Conservation (phyloP, 2,329 filamentous ascomycete genomes). For the Trichothecium sympodiale region DNA sequence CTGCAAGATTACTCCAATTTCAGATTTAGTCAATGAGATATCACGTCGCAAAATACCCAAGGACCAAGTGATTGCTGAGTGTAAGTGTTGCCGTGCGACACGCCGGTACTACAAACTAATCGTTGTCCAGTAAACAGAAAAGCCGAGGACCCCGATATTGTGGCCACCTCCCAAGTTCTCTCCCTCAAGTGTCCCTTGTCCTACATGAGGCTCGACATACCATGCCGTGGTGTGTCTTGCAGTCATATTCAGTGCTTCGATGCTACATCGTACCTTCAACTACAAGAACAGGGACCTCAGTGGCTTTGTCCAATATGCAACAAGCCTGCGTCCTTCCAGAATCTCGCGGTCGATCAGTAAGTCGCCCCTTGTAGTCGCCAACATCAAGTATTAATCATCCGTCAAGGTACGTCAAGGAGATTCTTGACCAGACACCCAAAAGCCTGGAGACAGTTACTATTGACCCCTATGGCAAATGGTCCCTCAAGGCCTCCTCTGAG, state of each 20-base stretch:
- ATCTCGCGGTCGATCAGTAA: slow-evolving; percentile 78
- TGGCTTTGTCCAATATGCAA: slow-evolving; percentile 96
- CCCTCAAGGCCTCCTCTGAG: slow-evolving; percentile 17
- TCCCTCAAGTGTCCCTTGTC: slow-evolving; percentile 90
- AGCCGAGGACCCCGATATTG: slow-evolving; percentile 78
- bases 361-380: slow-evolving; percentile 17
- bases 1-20: slow-evolving; percentile 61
- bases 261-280: slow-evolving; percentile 77
- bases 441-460: slow-evolving; percentile 79
- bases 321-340: slow-evolving; percentile 69
- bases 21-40: slow-evolving; percentile 59
- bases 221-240: slow-evolving; percentile 70
- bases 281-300: slow-evolving; percentile 92
- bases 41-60: slow-evolving; percentile 66
- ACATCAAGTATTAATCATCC: slow-evolving; percentile 7
- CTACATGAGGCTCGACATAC: slow-evolving; percentile 68
- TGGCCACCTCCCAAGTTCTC: slow-evolving; percentile 77
- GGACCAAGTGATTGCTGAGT: slow-evolving; percentile 70
- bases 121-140: slow-evolving; percentile 56
- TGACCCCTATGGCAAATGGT: slow-evolving; percentile 77
- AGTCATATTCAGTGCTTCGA: slow-evolving; percentile 94
- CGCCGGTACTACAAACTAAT: slow-evolving; percentile 10
- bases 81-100: slow-evolving; percentile 38
- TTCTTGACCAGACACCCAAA: slow-evolving; percentile 60
- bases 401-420: slow-evolving; percentile 72